Base-by-base conservation (phyloP, 2,329 filamentous ascomycete genomes). In the Diaporthe sp. region DNA sequence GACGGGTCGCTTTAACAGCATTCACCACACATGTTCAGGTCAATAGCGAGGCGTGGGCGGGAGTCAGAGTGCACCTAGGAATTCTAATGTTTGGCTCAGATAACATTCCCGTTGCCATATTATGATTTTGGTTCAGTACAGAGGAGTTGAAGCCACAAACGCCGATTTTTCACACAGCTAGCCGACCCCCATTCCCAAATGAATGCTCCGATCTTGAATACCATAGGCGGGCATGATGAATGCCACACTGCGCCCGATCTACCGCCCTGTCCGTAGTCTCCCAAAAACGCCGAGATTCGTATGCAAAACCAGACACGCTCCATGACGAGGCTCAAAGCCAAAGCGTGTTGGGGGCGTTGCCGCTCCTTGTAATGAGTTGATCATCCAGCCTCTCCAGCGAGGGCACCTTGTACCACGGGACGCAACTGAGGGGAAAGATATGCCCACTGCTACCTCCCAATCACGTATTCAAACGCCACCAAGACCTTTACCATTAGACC, bases 91-190 rank as follows among this genome's bases (percentile, higher is more conserved):
- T 58, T 22, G 32, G 51, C 37, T 44, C 2, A 51, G 39, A 47
- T 5, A 19, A 42, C 68, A 71, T 32, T 13, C 19, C 13, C 55
- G 19, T 9, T 51, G 4, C 44, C 53, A 55, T 8, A 30, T 69
- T 25, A 53, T 44, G 37, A 51, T 68, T 50, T 71, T 66, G 59
- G 30, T 35, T 69, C 44, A 56, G 12, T 72, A 47, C 39, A 74
- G 75, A 75, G 74, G 75, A 75, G 77, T 78, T 78, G 77, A 78
- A 74, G 75, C 77, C 76, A 76, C 73, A 77, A 78, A 69, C 73
- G 69, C 66, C 72, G 47, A 47, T 39, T 73, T 51, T 68, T 53
- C 27, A 53, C 71, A 27, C 39, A 74, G 56, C 56, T 61, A 55
- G 25, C 70, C 53, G 32, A 42, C 30, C 47, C 47, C 32, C 3